Evolutionary conservation across 129 eudicot genomes (phyloP).

Genomic region (Erigeron canadensis): DNA sequence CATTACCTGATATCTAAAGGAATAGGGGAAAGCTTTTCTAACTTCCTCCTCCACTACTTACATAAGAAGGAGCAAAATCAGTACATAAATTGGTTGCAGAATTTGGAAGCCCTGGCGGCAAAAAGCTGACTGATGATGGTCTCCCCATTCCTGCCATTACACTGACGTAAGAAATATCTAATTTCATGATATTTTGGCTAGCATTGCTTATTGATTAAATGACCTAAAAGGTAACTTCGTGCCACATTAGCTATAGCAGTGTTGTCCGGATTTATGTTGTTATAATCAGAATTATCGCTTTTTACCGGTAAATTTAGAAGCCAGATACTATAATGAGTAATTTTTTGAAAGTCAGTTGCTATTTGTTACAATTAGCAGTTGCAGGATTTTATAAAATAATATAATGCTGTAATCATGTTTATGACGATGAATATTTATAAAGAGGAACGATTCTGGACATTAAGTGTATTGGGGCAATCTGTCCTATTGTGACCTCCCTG

Average conservation of each 20-base stretch:
- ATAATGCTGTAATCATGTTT: no score
- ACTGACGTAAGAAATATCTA: not conserved
- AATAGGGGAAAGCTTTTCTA: conserved; percentile 47
- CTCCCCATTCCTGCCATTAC: not conserved
- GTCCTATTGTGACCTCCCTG: no score
- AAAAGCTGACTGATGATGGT: conserved; percentile 8
- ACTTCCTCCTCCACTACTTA: conserved; percentile 61
- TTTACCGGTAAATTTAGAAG: no score
- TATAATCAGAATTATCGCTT: no score
- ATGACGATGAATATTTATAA: no score
- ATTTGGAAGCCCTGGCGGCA: conserved; percentile 43
- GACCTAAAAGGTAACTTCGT: not conserved
- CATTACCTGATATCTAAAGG: conserved; percentile 68
- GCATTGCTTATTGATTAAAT: not conserved
- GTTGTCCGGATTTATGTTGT: not conserved
- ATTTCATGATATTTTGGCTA: not conserved
- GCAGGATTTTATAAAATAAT: no score
- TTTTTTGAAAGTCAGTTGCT: no score
- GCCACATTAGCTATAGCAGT: not conserved
- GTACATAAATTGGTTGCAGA: conserved; percentile 71
- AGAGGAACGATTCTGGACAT: no score
- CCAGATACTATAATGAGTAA: no score
- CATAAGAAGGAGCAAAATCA: conserved; percentile 81
- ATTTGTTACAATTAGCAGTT: no score
- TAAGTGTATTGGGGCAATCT: no score